Conservation (phyloP, 768 basidiomycete species). For the Hygrophoropsis aurantiaca region DNA sequence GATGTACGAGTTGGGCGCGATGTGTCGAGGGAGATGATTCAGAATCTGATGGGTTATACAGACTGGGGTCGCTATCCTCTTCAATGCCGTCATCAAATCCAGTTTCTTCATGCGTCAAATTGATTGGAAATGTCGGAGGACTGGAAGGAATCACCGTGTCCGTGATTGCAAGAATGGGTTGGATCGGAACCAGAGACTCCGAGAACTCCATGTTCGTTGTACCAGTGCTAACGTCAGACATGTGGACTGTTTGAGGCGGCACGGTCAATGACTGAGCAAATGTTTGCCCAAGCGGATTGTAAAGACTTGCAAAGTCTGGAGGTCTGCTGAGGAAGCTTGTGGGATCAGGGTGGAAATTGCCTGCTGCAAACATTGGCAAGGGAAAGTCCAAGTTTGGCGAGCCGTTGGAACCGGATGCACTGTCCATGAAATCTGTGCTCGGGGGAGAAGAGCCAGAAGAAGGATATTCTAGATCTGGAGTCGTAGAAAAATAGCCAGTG, state of each 20-base stretch:
- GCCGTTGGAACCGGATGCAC: too few relatives aligned
- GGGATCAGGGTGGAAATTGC: too few relatives aligned
- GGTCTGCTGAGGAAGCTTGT: background rate
- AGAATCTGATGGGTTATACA: slow-evolving; percentile 20
- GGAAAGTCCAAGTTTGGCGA: too few relatives aligned
- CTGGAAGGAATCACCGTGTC: background rate
- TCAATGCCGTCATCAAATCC: slow-evolving; percentile 5
- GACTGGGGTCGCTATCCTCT: slow-evolving; percentile 18
- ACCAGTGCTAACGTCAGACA: slow-evolving; percentile 19
- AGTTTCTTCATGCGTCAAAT: slow-evolving; percentile 4
- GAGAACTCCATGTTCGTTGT: background rate
- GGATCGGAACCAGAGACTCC: background rate
- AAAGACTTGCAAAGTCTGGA: background rate
- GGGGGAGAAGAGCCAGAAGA: too few relatives aligned
- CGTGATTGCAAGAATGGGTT: background rate
- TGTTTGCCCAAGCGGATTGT: background rate
- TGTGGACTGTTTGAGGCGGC: slow-evolving; percentile 20
- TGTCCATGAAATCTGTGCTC: too few relatives aligned
- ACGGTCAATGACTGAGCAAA: background rate
- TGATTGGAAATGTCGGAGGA: background rate
- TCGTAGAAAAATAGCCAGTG: too few relatives aligned
- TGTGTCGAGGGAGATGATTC: slow-evolving; percentile 2
- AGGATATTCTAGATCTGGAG: too few relatives aligned
- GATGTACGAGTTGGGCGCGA: background rate
- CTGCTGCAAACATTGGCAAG: too few relatives aligned